These are phyloP conservation scores for Corymbia maculata DNA, from an alignment of 345 rosid species.

Conservation along the genomic window DNA sequence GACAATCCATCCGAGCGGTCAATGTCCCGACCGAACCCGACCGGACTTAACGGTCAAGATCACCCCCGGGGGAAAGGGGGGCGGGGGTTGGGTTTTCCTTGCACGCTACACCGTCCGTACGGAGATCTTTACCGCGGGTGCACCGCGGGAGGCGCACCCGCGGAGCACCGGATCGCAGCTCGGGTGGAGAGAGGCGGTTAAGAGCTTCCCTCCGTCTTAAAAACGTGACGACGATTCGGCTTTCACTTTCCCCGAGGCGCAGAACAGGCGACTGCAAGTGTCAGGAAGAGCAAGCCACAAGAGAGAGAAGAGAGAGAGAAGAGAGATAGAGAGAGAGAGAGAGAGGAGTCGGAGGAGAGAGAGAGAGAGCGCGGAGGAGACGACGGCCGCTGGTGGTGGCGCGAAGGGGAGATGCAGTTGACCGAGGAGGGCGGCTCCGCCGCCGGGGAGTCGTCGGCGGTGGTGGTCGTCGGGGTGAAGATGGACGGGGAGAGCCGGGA, in stretches of 20 bases:
- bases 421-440: neutral
- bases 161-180: neutral
- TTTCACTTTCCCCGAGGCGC: neutral
- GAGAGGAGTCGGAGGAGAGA: neutral
- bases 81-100: neutral
- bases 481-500: slow-evolving; percentile 65
- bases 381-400: neutral
- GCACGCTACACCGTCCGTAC: neutral
- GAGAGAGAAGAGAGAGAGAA: neutral
- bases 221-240: neutral
- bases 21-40: neutral
- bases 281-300: neutral
- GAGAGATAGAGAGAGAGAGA: neutral
- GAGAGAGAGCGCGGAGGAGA: neutral
- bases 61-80: neutral
- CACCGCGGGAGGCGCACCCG: neutral
- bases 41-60: neutral
- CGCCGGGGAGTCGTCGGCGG: slow-evolving; percentile 13
- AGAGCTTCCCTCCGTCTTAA: neutral
- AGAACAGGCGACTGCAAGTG: neutral
- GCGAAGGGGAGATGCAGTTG: neutral
- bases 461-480: slow-evolving; percentile 73
- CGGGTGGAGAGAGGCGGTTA: neutral
- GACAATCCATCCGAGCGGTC: neutral
- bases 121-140: neutral